Base-by-base conservation (phyloP, 495 filamentous ascomycete species). In the Rhypophila decipiens region DNA sequence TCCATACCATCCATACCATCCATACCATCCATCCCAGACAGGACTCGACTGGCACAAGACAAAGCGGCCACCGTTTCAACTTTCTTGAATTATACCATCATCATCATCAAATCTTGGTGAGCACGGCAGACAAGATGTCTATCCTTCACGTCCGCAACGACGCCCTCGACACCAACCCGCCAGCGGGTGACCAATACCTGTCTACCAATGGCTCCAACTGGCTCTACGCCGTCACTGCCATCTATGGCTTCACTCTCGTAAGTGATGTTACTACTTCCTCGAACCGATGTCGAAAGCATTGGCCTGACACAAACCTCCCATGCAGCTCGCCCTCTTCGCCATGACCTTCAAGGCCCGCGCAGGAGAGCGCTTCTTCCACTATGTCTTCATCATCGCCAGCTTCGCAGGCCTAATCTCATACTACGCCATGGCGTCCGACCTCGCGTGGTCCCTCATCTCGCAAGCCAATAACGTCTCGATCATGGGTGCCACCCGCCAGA, bases 301-400 rank as follows among this genome's bases (percentile, higher is more conserved):
- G n/a, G n/a, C n/a, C n/a, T n/a, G n/a, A 24, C 50, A 23, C 9
- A 12, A 29, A 17, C 20, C n/a, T 20, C 7, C 15, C 31, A 13
- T 27, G 18, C 23, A 60, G 57, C 31, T 74, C n/a, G 48, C 31
- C 53, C 50, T 69, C 54, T 65, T 53, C 40, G 64, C 49, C 36
- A 58, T 65, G n/a, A 59, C 62, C 37, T 69, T 65, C 52, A 43
- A 57, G 2, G 69, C 74, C 42, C 58, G 61, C 12, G 47, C 55
- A 15, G 70, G 71, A 20, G 74, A 77, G 59, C 66, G 63, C 51
- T 65, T 78, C 57, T 78, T 77, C 63, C 74, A 78, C 59, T 75
- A 76, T 50, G 57, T 77, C 45, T 78, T 74, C 59, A 69, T 62
- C 43, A 60, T 77, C 39, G 66, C 70, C 34, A 61, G 62, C 43